phyloP scores from a whole-genome alignment of 495 filamentous ascomycete species.

The Penicillium taxi region DNA sequence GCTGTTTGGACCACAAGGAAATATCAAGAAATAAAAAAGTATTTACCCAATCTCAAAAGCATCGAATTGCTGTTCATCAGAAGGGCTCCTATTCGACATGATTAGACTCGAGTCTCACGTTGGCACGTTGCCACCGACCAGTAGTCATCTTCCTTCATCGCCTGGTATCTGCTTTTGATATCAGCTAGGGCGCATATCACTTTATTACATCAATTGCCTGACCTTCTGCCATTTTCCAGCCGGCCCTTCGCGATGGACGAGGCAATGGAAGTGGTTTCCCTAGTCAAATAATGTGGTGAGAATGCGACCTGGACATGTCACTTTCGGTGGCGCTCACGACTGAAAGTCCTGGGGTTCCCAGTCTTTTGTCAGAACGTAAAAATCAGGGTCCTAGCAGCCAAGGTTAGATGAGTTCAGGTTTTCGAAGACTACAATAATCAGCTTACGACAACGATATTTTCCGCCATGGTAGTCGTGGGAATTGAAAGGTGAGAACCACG shows the following conservation, averaged over 20 bases:
- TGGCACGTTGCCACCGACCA: slow-evolving; percentile 5
- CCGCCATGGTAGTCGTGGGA: too few species aligned
- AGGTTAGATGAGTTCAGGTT: too few species aligned
- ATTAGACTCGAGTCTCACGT: background rate
- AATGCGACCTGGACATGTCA: background rate
- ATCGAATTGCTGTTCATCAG: slow-evolving; percentile 6
- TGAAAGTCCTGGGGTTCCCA: slow-evolving; percentile 6
- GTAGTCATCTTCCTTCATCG: slow-evolving; percentile 16
- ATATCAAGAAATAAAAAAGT: background rate
- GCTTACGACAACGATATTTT: too few species aligned
- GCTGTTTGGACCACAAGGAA: too few species aligned
- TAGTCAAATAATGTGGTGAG: background rate
- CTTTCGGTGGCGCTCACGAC: slow-evolving; percentile 4
- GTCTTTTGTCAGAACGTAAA: slow-evolving; percentile 3
- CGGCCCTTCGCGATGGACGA: slow-evolving; percentile 12
- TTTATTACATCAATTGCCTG: background rate
- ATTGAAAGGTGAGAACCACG: too few species aligned
- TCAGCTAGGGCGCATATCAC: background rate
- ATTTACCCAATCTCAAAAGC: slow-evolving; percentile 6
- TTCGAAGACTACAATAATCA: too few species aligned
- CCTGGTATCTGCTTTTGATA: slow-evolving; percentile 14
- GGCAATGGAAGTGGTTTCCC: slow-evolving; percentile 11
- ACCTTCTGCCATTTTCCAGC: slow-evolving; percentile 16
- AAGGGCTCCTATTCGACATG: slow-evolving; percentile 1
- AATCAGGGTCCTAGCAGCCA: slow-evolving; percentile 11